Evolutionary conservation across 306 rosid genomes (phyloP).

Genomic region (Sphenostylis stenocarpa): DNA sequence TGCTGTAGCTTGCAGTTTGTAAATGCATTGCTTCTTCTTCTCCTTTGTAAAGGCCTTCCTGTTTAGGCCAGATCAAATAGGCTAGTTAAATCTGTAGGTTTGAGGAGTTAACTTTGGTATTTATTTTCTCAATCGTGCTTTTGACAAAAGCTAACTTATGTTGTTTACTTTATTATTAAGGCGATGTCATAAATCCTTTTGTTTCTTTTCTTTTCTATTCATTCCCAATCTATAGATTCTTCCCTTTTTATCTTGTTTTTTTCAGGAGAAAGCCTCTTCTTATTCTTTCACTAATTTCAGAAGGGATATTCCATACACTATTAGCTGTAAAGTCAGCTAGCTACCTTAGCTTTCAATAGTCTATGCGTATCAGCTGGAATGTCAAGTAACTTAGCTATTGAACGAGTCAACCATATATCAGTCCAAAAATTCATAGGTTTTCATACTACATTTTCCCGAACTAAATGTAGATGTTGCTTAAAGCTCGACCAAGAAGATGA

Average conservation of each 20-base stretch:
- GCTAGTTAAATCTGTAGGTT: constrained; percentile 39
- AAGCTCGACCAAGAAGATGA: too few species aligned
- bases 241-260: background rate
- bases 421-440: too few species aligned
- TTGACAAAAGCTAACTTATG: constrained; percentile 20
- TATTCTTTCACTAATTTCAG: too few species aligned
- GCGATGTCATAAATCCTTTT: constrained; percentile 30
- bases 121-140: constrained; percentile 31
- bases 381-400: too few species aligned
- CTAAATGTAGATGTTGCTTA: too few species aligned
- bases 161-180: constrained; percentile 24
- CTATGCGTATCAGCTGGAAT: too few species aligned
- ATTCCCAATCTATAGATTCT: background rate
- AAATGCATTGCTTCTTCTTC: constrained; percentile 39
- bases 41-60: constrained; percentile 21
- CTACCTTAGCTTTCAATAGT: too few species aligned
- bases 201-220: background rate
- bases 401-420: too few species aligned
- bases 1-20: constrained; percentile 36
- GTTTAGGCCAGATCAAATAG: constrained; percentile 30
- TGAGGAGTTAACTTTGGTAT: constrained; percentile 3
- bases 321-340: too few species aligned
- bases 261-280: too few species aligned
- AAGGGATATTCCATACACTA: too few species aligned
- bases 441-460: too few species aligned